These are phyloP conservation scores for Ogataea chonburiensis DNA, from an alignment of 805 yeast species.

Conservation along the genomic window DNA sequence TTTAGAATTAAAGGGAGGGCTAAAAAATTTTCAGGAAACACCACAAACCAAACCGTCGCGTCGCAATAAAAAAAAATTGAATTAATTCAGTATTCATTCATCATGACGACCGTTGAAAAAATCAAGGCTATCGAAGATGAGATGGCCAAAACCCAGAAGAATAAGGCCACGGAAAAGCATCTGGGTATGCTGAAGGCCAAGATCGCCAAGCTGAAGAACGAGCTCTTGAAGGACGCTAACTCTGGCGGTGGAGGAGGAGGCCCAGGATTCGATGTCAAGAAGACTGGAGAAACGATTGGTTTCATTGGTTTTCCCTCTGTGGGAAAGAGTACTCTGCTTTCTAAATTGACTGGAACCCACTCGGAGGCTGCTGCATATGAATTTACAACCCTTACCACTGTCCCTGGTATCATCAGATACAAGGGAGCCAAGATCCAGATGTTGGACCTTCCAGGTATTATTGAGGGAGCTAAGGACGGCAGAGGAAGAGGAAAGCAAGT, in stretches of 20 bases:
- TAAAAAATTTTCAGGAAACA: conserved; percentile 19
- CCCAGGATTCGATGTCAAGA: conserved; percentile 95
- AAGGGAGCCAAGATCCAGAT: conserved; percentile 98
- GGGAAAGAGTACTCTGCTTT: conserved; percentile 80
- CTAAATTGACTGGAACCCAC: conserved; percentile 91
- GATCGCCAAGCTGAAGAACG: conserved; percentile 91
- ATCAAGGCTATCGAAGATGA: conserved; percentile 92
- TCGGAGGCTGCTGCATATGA: conserved; percentile 98
- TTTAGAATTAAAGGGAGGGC: conserved; percentile 4
- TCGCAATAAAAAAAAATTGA: conserved; percentile 8
- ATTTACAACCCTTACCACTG: conserved; percentile 95
- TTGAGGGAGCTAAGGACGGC: conserved; percentile 90
- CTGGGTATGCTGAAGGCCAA: conserved; percentile 97
- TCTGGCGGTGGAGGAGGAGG: conserved; percentile 91
- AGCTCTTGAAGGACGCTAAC: conserved; percentile 67
- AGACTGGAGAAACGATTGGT: conserved; percentile 97
- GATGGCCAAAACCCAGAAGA: conserved; percentile 97
- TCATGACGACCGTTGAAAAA: conserved; percentile 69
- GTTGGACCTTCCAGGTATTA: conserved; percentile 88
- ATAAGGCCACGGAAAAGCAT: conserved; percentile 96
- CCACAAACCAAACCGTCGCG: conserved; percentile 21
- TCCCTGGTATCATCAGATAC: conserved; percentile 93
- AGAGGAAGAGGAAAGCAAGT: conserved; percentile 95
- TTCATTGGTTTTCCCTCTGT: conserved; percentile 99
- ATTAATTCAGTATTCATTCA: conserved; percentile 19